Evolutionary conservation across 1,284 basidiomycete species (phyloP).

Genomic region (Filobasidium uniguttulatum): DNA sequence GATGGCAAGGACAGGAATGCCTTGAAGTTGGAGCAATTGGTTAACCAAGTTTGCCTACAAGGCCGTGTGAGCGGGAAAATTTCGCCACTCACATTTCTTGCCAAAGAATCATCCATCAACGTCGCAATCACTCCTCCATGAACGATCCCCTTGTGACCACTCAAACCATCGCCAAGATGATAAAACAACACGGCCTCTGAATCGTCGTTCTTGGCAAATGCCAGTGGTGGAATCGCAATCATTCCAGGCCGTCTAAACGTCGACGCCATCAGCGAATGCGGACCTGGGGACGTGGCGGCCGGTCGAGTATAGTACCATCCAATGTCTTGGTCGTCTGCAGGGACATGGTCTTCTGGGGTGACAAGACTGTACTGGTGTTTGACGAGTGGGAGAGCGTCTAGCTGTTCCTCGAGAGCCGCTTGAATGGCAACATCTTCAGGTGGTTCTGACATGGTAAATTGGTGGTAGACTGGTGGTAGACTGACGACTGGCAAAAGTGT

Average conservation of each 20-base stretch:
- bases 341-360: too few species aligned
- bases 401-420: too few species aligned
- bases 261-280: constrained; percentile 70
- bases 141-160: constrained; percentile 80
- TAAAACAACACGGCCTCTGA: constrained; percentile 44
- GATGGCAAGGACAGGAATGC: constrained; percentile 71
- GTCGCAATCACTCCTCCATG: constrained; percentile 89
- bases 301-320: too few species aligned
- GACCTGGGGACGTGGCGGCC: constrained; percentile 18
- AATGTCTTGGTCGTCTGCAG: too few species aligned
- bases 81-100: constrained; percentile 58
- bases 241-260: constrained; percentile 70
- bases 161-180: constrained; percentile 54
- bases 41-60: background rate
- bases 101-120: constrained; percentile 73
- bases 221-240: constrained; percentile 60
- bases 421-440: too few species aligned
- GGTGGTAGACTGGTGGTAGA: too few species aligned
- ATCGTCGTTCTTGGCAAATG: constrained; percentile 60
- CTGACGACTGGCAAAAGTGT: too few species aligned
- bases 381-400: too few species aligned
- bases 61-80: background rate
- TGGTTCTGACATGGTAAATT: too few species aligned
- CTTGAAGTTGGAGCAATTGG: constrained; percentile 36
- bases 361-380: too few species aligned